A percentile compares a stretch with the other conserved stretches of the same genome.
Evolutionary conservation across 257 asterid species (phyloP).

Genomic region (Nicotiana tomentosiformis): DNA sequence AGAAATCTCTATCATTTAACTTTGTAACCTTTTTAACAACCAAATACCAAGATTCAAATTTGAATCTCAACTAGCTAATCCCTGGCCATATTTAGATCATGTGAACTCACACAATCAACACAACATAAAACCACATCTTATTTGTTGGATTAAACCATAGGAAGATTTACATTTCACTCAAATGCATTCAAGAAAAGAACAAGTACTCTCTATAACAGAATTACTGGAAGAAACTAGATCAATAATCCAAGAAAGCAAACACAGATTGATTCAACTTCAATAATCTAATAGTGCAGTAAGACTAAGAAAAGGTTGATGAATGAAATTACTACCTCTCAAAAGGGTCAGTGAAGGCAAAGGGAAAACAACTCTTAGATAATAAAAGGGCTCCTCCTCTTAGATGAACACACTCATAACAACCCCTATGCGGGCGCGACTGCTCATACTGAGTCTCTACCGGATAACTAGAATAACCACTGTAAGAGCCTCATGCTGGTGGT

Average conservation of each 20-base stretch:
- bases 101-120: background rate
- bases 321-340: background rate
- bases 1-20: background rate
- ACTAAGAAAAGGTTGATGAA: too few relatives aligned
- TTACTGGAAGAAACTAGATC: background rate
- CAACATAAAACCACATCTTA: background rate
- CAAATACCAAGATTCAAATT: background rate
- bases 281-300: too few relatives aligned
- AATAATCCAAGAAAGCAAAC: too few relatives aligned
- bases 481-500: too few relatives aligned
- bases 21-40: background rate
- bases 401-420: background rate
- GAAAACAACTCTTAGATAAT: background rate
- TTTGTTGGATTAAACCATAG: background rate
- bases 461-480: too few relatives aligned
- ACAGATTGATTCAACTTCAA: too few relatives aligned
- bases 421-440: too few relatives aligned
- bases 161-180: background rate
- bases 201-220: background rate
- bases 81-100: too few relatives aligned
- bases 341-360: background rate
- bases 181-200: too few relatives aligned
- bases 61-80: background rate
- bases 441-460: too few relatives aligned
- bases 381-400: background rate